Evolutionary conservation across 306 rosid species (phyloP), one percentile per base, ranked within the genome.

Genomic region (Citrullus mucosospermus): DNA sequence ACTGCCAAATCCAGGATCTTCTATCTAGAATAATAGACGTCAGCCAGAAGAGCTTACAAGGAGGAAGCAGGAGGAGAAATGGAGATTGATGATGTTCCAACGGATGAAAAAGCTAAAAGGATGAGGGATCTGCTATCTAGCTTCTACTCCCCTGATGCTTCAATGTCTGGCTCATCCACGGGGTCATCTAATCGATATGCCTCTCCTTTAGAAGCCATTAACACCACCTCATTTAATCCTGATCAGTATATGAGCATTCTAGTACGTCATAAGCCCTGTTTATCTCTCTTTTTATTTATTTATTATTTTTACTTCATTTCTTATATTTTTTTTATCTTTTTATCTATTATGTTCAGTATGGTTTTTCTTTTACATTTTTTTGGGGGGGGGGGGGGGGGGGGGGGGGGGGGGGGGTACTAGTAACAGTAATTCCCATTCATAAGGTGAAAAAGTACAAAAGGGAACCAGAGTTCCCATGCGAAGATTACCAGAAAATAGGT

Each of bases 61-160:
- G 54, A 41, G 20, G 81, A 65, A 78, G 50, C 74, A 34, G 66
- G 53, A 54, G 73, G 15, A 15, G 76, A 85, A 82, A 92, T 92
- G 97, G 96, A 74, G 38, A 80, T 83, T 11, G 96, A 86, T 34
- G 90, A 86, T 80, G 88, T 54, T 39, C 86, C 86, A 34, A 65
- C 92, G 48, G 97, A 92, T 80, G 97, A 95, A 78, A 95, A 95
- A 84, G 93, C 98, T 5, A 91, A 89, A 90, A 86, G 96, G 80
- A 95, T 84, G 97, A 85, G 98, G 79, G 98, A 95, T 86, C 92
- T 95, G 41, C 82, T 95, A 4, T 95, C 98, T 9, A 95, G 97
- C 86, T 95, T 95, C 96, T 92, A 95, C 88, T 84, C 97, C 18
- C 93, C 90, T 30, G 97, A 89, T 78, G 86, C 88, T 87, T 88